These are phyloP conservation scores for Balamuthia mandrillaris DNA, from an alignment of 208 protist species.

Conservation along the genomic window DNA sequence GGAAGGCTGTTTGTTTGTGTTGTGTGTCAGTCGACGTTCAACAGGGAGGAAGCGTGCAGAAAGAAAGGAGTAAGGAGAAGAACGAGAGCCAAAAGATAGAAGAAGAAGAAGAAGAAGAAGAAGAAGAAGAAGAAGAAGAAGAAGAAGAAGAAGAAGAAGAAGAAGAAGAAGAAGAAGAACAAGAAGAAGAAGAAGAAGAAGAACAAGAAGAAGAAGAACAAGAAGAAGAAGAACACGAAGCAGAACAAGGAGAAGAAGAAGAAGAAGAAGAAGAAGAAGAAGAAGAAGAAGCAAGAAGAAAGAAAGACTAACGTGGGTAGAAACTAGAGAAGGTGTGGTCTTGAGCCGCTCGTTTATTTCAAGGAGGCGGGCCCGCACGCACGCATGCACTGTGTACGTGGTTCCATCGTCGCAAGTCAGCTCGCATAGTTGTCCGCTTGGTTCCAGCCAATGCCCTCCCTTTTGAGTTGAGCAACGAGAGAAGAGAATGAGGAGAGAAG, in stretches of 20 bases:
- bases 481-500: too few relatives aligned
- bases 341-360: slow-evolving; percentile 17
- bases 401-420: slow-evolving; percentile 33
- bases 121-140: too few relatives aligned
- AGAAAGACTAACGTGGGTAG: not conserved
- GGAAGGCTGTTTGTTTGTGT: not conserved
- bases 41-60: too few relatives aligned
- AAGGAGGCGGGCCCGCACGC: slow-evolving; percentile 18
- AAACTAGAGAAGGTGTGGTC: not conserved
- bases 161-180: too few relatives aligned
- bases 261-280: not conserved
- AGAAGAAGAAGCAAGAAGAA: not conserved
- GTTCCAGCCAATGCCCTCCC: slow-evolving; percentile 11
- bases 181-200: too few relatives aligned
- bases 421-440: not conserved
- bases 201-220: too few relatives aligned
- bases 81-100: too few relatives aligned
- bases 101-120: too few relatives aligned
- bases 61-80: too few relatives aligned
- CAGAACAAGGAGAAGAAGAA: not conserved
- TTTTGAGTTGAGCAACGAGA: not conserved
- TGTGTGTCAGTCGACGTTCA: too few relatives aligned
- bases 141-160: too few relatives aligned
- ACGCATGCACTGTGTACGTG: not conserved
- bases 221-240: too few relatives aligned